A percentile compares a stretch with the other conserved stretches of the same genome.
These are phyloP conservation scores for Boletus reticulatus DNA, from an alignment of 768 basidiomycete species.

Conservation along the genomic window DNA sequence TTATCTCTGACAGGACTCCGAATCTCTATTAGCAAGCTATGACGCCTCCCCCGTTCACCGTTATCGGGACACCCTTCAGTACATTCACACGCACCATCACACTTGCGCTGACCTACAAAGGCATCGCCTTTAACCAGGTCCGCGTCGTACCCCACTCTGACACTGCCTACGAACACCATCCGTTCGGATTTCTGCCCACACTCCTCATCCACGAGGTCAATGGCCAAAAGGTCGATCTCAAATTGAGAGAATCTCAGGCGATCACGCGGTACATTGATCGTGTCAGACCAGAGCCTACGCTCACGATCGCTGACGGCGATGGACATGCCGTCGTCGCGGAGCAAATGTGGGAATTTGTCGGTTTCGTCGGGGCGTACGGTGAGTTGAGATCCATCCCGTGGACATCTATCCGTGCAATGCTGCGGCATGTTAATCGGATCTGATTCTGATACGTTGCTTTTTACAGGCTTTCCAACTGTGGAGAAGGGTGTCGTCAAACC, in stretches of 20 bases:
- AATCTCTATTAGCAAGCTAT: constrained; percentile 4
- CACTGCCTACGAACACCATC: constrained; percentile 27
- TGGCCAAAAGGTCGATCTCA: constrained; percentile 22
- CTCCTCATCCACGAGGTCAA: constrained; percentile 29
- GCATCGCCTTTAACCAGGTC: constrained; percentile 26
- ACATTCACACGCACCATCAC: constrained; percentile 33
- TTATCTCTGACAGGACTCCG: too few relatives aligned
- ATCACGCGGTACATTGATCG: constrained; percentile 31
- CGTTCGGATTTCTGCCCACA: constrained; percentile 32
- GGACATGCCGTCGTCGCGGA: constrained; percentile 22
- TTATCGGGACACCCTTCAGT: constrained; percentile 33
- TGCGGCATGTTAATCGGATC: too few relatives aligned
- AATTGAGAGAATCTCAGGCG: constrained; percentile 28
- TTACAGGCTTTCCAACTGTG: constrained; percentile 27
- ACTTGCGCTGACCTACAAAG: constrained; percentile 28
- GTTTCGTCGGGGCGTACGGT: constrained; percentile 26
- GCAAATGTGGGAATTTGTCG: constrained; percentile 35
- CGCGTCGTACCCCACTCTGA: constrained; percentile 28
- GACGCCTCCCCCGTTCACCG: constrained; percentile 21
- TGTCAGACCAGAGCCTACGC: constrained; percentile 26
- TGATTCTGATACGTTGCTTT: not conserved
- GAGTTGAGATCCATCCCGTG: not conserved
- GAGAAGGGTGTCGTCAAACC: constrained; percentile 33
- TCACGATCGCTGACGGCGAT: constrained; percentile 21
- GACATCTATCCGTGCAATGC: too few relatives aligned